These are phyloP conservation scores for Staphylotrichum longicolle DNA, from an alignment of 495 filamentous ascomycete genomes.

Conservation along the genomic window DNA sequence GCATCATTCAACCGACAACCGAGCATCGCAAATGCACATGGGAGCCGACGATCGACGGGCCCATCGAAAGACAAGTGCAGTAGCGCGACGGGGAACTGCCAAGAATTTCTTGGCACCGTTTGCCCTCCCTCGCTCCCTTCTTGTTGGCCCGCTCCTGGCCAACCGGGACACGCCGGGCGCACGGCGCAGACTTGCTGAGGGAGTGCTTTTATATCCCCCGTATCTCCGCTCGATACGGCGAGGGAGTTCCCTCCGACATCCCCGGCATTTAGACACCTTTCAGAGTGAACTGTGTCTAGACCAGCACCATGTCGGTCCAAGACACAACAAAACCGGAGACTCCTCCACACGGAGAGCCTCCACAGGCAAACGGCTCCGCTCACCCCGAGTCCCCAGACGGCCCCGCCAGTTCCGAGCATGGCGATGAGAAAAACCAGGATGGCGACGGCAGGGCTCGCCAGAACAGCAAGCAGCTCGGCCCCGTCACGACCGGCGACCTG, in stretches of 20 bases:
- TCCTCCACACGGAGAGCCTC: not conserved
- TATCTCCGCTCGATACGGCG: too few species aligned
- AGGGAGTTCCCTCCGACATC: not conserved
- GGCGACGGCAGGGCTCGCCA: not conserved
- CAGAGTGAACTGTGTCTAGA: too few species aligned
- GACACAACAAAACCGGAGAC: not conserved
- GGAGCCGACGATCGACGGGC: not conserved
- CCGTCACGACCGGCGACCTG: constrained; percentile 19
- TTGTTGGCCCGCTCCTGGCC: too few species aligned
- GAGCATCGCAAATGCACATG: too few species aligned
- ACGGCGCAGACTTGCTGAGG: too few species aligned
- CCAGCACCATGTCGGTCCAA: not conserved
- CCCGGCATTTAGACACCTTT: not conserved
- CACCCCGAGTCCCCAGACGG: not conserved
- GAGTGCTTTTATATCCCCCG: too few species aligned
- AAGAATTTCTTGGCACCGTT: not conserved
- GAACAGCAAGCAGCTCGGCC: not conserved
- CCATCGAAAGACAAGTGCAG: not conserved
- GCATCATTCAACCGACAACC: too few species aligned
- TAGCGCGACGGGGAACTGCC: not conserved
- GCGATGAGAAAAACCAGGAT: not conserved
- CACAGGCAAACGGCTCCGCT: constrained; percentile 1
- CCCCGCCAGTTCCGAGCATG: not conserved
- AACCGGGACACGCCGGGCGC: too few species aligned
- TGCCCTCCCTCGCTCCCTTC: not conserved